Evolutionary conservation across 805 yeast species (phyloP), one percentile per base, ranked within the genome.

Genomic region (Teunomyces atbi): DNA sequence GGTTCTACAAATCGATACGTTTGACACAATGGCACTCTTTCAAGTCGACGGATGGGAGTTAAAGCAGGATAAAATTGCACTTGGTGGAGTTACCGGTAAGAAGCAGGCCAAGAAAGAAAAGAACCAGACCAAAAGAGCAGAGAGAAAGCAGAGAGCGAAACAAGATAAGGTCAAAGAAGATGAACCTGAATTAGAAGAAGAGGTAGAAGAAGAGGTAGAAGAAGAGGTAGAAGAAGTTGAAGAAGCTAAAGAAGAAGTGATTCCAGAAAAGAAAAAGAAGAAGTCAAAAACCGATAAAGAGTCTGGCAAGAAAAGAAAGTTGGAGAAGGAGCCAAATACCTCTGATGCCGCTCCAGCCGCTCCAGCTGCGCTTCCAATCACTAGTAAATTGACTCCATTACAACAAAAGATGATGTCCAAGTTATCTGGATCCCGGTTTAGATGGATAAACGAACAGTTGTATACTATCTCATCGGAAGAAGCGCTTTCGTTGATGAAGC

Each of bases 381-480:
- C 64, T n/a, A 59, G 65, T 30, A 80, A 82, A 39, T 68, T 91
- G 45, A 89, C 97, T 0, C 95, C 96, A 13, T 68, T 91, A 52
- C 99, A 94, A 66, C 87, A 86, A 58, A 94, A 94, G 61, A 92
- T 94, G 98, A 82, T 89, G 83, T 89, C 88, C 39, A 94, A 94
- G 63, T 77, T 94, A 35, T 82, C 95, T 1, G 99, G 99, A 0
- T 89, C 98, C 1, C 74, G 99, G 56, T 94, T 94, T 70, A 78
- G 99, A 64, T 94, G 98, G 98, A 94, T 94, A 61, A 94, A 94
- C 63, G 99, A 94, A 66, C 96, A 92, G 62, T 72, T 94, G n/a
- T 94, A 94, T 62, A 94, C 98, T 1, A 84, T 83, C 30, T 68
- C 83, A 1, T 91, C 98, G 0, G 82, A 79, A 5, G 81, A 80